Evolutionary conservation across 768 basidiomycete species (phyloP).

Genomic region (Trametes maxima): DNA sequence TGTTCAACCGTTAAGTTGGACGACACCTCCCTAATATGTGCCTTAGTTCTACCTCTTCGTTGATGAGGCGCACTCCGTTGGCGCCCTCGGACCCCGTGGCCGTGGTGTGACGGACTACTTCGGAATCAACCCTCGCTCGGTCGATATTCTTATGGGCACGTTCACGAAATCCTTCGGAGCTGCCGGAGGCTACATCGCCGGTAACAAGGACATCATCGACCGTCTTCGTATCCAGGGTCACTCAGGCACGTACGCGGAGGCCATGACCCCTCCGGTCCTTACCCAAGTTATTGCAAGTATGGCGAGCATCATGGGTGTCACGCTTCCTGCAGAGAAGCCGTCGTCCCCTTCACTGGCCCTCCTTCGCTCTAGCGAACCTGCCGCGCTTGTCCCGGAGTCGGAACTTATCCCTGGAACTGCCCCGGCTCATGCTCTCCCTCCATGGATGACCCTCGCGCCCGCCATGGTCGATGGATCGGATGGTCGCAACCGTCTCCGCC

Average conservation of each 20-base stretch:
- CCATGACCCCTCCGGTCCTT: conserved; percentile 88
- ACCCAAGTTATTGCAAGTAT: conserved; percentile 91
- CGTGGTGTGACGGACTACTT: conserved; percentile 97
- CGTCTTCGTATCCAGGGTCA: conserved; percentile 80
- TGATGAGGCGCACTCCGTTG: conserved; percentile 98
- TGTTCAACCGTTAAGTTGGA: conserved; percentile 19
- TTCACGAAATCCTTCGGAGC: conserved; percentile 96
- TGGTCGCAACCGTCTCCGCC: conserved; percentile 77
- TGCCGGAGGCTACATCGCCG: conserved; percentile 93
- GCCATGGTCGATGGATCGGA: conserved; percentile 80
- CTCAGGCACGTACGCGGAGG: conserved; percentile 84
- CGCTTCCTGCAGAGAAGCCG: conserved; percentile 37
- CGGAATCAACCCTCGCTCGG: conserved; percentile 70
- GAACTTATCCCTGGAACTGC: conserved; percentile 70
- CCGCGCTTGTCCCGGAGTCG: conserved; percentile 48
- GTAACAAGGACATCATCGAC: conserved; percentile 78
- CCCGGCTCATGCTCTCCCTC: conserved; percentile 62
- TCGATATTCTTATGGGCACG: conserved; percentile 98
- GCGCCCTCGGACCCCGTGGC: conserved; percentile 91
- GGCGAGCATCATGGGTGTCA: conserved; percentile 94
- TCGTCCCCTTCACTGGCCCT: conserved; percentile 38
- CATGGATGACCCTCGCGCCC: conserved; percentile 78
- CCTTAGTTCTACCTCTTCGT: conserved; percentile 90
- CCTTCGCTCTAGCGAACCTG: conserved; percentile 34
- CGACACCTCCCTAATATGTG: background rate